phyloP scores from a whole-genome alignment of 2,329 filamentous ascomycete species.

The Talaromyces marneffei region DNA sequence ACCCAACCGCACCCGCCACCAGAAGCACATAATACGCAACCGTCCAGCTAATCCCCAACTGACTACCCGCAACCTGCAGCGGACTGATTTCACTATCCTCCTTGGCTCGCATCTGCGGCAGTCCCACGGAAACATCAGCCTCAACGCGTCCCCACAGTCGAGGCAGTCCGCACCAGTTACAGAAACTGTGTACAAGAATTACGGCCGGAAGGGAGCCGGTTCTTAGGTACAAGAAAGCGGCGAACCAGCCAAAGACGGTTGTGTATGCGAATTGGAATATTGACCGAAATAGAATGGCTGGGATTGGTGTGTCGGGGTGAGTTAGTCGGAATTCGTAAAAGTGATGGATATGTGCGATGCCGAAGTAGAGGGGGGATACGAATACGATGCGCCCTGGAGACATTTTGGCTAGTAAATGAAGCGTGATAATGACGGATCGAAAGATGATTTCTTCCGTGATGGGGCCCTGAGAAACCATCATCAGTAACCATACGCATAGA shows the following conservation, averaged over 20 bases:
- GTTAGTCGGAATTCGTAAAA: conserved; percentile 89
- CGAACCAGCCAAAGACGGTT: conserved; percentile 87
- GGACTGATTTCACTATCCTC: conserved; percentile 28
- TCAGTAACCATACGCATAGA: neutral
- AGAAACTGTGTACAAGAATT: conserved; percentile 76
- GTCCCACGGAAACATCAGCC: conserved; percentile 38
- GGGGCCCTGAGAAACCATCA: conserved; percentile 60
- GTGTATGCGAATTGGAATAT: conserved; percentile 85
- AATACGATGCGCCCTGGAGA: conserved; percentile 61
- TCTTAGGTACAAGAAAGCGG: conserved; percentile 79
- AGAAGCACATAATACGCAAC: conserved; percentile 73
- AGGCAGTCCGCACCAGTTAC: conserved; percentile 87
- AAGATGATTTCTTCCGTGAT: conserved; percentile 92
- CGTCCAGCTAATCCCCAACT: conserved; percentile 56
- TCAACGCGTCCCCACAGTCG: conserved; percentile 75
- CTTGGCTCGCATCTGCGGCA: conserved; percentile 34
- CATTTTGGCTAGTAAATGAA: conserved; percentile 67
- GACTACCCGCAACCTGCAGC: conserved; percentile 15
- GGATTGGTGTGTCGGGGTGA: conserved; percentile 62
- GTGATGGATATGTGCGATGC: conserved; percentile 89
- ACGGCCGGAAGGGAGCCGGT: conserved; percentile 75
- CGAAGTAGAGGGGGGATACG: conserved; percentile 81
- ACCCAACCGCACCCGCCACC: conserved; percentile 63
- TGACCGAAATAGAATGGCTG: conserved; percentile 62
- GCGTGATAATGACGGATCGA: conserved; percentile 75